phyloP scores from a whole-genome alignment of 225 moss, liverwort and hornwort species.

The Pseudisothecium myosuroides region DNA sequence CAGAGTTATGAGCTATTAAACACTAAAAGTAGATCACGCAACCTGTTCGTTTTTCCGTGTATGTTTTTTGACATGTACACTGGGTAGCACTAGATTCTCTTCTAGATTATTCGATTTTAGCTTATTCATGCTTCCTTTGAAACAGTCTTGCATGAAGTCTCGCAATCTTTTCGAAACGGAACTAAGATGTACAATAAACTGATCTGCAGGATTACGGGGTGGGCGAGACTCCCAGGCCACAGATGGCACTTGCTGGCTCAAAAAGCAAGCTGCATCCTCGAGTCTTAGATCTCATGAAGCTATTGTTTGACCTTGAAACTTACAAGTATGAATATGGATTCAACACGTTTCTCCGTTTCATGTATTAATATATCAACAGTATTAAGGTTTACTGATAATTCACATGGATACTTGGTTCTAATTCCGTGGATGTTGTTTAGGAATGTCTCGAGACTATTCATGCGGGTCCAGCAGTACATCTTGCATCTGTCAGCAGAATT shows the following conservation, averaged over 20 bases:
- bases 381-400: neutral
- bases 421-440: neutral
- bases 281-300: constrained; percentile 67
- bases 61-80: neutral
- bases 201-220: constrained; percentile 82
- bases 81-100: neutral
- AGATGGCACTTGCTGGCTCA: constrained; percentile 32
- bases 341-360: neutral
- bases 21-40: neutral
- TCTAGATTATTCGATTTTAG: neutral
- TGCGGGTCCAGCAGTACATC: neutral
- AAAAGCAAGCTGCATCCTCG: constrained; percentile 84
- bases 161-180: neutral
- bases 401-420: neutral
- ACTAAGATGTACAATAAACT: neutral
- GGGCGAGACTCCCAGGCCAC: constrained; percentile 30
- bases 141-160: neutral
- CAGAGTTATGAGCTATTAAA: neutral
- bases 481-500: neutral
- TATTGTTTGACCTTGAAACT: constrained; percentile 86
- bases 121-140: neutral
- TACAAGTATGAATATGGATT: constrained; percentile 52
- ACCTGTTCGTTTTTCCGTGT: neutral
- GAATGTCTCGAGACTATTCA: neutral
- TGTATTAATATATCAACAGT: neutral